Base-by-base conservation (phyloP, 768 basidiomycete species). In the Kwoniella dendrophila region DNA sequence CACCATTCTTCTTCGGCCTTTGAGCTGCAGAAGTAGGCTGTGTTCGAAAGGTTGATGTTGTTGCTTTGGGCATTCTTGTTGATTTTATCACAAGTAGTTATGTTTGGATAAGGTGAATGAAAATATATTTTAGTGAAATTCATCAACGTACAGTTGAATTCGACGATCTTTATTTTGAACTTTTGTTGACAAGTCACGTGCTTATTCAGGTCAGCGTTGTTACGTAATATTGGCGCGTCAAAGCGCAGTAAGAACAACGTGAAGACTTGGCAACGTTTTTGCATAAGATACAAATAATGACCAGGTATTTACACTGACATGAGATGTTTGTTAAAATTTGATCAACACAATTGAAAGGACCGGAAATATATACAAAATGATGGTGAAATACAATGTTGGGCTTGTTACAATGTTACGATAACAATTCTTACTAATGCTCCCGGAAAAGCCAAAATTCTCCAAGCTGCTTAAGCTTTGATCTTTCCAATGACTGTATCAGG, bases 1-100 rank as follows among this genome's bases (percentile, higher is more conserved):
- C 62, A 26, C 69, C 75, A 14, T 69, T 75, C 52, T 74, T 68
- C 62, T 76, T 63, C 11, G 78, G 76, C 24, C 75, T 50, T 1
- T 48, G 24, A 26, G 66, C 64, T 1, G 78, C 78, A 22, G 73
- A 66, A 5, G 71, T 56, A 11, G 67, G 64, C 10, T 43, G 38
- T 11, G 50, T 62, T 18, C 65, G 63, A 69, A 79, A 70, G 24
- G 71, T 70, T 18, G 72, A 67, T 3, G 76, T 71, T 0, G 68
- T 71, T 4, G 78, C 78, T 76, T 79, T 79, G 14, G 76, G 76
- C 49, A 59, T 59, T n/a, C n/a, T n/a, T n/a, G n/a, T n/a, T n/a
- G n/a, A n/a, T n/a, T n/a, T n/a, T n/a, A n/a, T n/a, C n/a, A n/a
- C n/a, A n/a, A n/a, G n/a, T n/a, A n/a, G n/a, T n/a, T n/a, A n/a